phyloP scores from a whole-genome alignment of 2,329 filamentous ascomycete species.

The Fusarium sp. region DNA sequence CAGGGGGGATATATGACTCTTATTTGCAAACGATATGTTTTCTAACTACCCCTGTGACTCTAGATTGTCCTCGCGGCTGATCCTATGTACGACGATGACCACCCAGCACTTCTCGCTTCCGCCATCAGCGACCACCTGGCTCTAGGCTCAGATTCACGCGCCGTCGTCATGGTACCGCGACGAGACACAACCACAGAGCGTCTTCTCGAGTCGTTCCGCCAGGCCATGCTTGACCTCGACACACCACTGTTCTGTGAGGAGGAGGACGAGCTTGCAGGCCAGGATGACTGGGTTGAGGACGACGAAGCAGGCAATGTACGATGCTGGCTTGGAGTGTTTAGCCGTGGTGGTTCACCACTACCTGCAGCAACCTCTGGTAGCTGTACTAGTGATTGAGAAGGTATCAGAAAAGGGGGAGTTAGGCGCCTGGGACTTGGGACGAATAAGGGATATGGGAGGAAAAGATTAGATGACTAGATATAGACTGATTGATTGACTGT shows the following conservation, averaged over 20 bases:
- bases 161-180: slow-evolving; percentile 83
- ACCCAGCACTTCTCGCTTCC: slow-evolving; percentile 78
- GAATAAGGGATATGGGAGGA: not conserved
- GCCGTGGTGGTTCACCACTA: slow-evolving; percentile 46
- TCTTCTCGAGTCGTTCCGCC: slow-evolving; percentile 72
- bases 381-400: not conserved
- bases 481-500: slow-evolving; percentile 11
- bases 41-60: slow-evolving; percentile 19
- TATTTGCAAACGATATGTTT: slow-evolving; percentile 18
- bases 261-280: slow-evolving; percentile 71
- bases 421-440: slow-evolving; percentile 5
- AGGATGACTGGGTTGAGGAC: slow-evolving; percentile 77
- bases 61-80: slow-evolving; percentile 86
- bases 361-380: not conserved
- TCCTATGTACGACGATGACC: slow-evolving; percentile 85
- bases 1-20: slow-evolving; percentile 10
- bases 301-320: slow-evolving; percentile 62
- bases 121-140: slow-evolving; percentile 77
- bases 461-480: slow-evolving; percentile 17
- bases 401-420: not conserved
- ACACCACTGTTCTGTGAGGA: slow-evolving; percentile 62
- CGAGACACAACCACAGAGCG: slow-evolving; percentile 73
- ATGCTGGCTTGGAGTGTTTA: slow-evolving; percentile 77
- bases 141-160: slow-evolving; percentile 66
- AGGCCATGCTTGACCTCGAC: slow-evolving; percentile 66